Conservation (phyloP, 345 rosid species). For the Euphorbia peplus region DNA sequence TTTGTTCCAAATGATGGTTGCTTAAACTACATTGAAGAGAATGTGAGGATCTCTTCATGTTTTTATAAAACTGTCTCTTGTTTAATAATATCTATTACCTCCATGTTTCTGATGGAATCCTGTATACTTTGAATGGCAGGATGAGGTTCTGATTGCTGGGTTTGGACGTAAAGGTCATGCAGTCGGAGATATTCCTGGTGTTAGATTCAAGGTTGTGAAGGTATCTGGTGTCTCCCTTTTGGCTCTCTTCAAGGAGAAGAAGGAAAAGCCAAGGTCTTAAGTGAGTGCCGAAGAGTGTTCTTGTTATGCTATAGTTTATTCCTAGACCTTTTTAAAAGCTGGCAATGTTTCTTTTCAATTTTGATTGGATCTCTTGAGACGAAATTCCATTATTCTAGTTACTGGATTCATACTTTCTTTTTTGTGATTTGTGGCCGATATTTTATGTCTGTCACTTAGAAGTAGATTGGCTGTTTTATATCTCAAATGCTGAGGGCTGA, state of each 20-base stretch:
- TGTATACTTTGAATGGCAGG: conserved; percentile 31
- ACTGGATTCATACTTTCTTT: conserved; percentile 5
- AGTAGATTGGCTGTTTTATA: no score
- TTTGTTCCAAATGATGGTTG: conserved; percentile 96
- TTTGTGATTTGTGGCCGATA: no score
- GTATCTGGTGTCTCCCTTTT: conserved; percentile 79
- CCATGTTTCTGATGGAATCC: neutral
- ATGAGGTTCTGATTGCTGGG: conserved; percentile 79
- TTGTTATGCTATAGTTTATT: neutral
- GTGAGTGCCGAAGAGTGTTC: conserved; percentile 7
- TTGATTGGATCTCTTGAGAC: conserved; percentile 12
- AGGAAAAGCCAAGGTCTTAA: conserved; percentile 44
- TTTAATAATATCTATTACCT: neutral
- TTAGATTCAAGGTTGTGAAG: conserved; percentile 83
- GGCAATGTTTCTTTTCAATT: neutral
- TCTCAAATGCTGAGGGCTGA: no score
- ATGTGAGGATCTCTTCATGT: conserved; percentile 38
- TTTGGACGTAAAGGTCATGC: conserved; percentile 86
- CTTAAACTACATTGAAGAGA: conserved; percentile 91
- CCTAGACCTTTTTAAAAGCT: neutral
- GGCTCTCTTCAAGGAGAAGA: conserved; percentile 79
- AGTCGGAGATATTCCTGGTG: conserved; percentile 87
- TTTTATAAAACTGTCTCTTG: neutral
- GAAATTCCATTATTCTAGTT: conserved; percentile 6
- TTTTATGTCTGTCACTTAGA: no score